Conservation (phyloP, 352 stramenopile species). For the Phytophthora podocarpi region DNA sequence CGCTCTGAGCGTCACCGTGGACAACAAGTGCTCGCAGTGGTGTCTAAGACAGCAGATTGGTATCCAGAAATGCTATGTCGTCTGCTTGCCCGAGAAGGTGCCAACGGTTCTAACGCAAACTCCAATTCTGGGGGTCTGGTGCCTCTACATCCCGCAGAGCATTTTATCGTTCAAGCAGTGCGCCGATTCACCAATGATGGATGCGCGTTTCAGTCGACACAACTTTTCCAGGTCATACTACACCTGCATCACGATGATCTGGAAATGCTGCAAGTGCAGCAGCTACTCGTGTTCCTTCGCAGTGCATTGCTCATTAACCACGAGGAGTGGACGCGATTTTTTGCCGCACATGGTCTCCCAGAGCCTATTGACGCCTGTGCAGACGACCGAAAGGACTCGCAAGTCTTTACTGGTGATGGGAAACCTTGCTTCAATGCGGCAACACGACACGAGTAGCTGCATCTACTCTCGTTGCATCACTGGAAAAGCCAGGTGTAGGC, state of each 20-base stretch:
- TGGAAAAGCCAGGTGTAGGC: constrained; percentile 20
- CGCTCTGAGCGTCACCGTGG: constrained; percentile 46
- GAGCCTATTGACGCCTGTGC: constrained; percentile 30
- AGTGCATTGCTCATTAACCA: constrained; percentile 36
- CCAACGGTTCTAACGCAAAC: neutral
- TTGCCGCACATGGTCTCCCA: constrained; percentile 37
- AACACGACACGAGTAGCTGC: constrained; percentile 10
- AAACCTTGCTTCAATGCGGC: neutral
- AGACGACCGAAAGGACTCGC: constrained; percentile 20
- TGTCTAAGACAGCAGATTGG: constrained; percentile 46
- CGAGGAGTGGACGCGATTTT: constrained; percentile 55
- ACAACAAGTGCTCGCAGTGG: constrained; percentile 38
- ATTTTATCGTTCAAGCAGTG: constrained; percentile 62
- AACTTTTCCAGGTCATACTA: constrained; percentile 55
- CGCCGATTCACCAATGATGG: constrained; percentile 47
- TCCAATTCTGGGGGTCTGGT: neutral
- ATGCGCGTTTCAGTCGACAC: constrained; percentile 40
- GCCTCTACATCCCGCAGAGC: constrained; percentile 49
- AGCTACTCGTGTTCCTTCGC: constrained; percentile 56
- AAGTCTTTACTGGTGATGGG: constrained; percentile 13
- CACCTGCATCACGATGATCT: constrained; percentile 59
- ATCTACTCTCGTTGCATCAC: neutral
- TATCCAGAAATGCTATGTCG: constrained; percentile 58
- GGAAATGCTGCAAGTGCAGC: constrained; percentile 43
- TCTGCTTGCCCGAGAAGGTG: constrained; percentile 45